Evolutionary conservation across 345 rosid species (phyloP), one percentile per base, ranked within the genome.

Genomic region (Boechera stricta): DNA sequence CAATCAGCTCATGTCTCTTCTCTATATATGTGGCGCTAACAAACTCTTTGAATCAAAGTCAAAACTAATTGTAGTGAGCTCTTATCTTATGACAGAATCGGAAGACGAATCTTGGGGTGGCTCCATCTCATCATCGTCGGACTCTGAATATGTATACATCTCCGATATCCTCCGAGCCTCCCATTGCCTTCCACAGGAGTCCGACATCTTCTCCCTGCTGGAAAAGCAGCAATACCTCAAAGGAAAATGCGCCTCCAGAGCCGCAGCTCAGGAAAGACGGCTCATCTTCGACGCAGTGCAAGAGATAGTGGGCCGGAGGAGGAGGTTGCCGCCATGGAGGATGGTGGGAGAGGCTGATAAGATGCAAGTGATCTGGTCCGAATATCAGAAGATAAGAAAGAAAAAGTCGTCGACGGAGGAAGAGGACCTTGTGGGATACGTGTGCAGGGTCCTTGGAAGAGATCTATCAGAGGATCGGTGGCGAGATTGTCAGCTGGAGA

Each of bases 401-500:
- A 83, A 83, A 80, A 90, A 84, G 5, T 21, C 80, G 0, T 65
- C 87, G 0, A 13, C 53, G 0, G 52, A 64, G 36, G 69, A 58
- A 49, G 62, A 33, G 8, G 93, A 90, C 80, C 57, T 89, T 71
- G 80, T 85, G 29, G 86, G 92, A 69, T 87, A 78, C 60, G 88
- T 95, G 16, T 86, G 90, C n/a, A 85, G 93, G 48, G 83, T 89
- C 62, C 84, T 95, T 3, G 84, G 76, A 75, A 95, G 84, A 82
- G 99, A 95, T 79, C 84, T 95, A 0, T 87, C 87, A 0, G 87
- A 85, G 59, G 97, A 92, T 39, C 86, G 86, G 32, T 90, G 98
- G 98, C 87, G 70, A 26, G 88, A 88, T 26, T 81, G 82, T 72
- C 89, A 87, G 6, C 55, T 83, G 31, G 96, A 92, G 86, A 70